Conservation (phyloP, 345 rosid species). For the Corchorus capsularis region DNA sequence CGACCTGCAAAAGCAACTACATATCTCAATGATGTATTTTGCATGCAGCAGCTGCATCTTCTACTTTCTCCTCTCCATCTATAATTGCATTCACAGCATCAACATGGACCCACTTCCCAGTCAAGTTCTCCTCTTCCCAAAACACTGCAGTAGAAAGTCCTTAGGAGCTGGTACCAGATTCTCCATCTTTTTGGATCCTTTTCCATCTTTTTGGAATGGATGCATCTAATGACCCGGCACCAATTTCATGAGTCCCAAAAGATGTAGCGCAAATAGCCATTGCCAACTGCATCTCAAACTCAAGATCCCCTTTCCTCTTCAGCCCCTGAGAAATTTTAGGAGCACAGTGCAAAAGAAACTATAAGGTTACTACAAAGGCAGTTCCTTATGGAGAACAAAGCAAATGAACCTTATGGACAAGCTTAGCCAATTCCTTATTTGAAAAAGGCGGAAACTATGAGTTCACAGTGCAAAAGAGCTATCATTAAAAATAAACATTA, state of each 20-base stretch:
- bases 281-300: slow-evolving; percentile 87
- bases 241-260: slow-evolving; percentile 33
- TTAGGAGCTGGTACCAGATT: slow-evolving; percentile 41
- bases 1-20: slow-evolving; percentile 85
- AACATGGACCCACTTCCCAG: slow-evolving; percentile 91
- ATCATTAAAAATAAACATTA: neutral
- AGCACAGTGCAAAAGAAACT: too few species aligned
- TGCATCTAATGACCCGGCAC: slow-evolving; percentile 23
- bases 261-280: slow-evolving; percentile 88
- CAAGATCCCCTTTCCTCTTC: slow-evolving; percentile 81
- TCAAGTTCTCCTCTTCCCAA: slow-evolving; percentile 95
- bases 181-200: slow-evolving; percentile 31
- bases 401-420: slow-evolving; percentile 89
- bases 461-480: slow-evolving; percentile 22
- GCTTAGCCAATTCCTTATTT: slow-evolving; percentile 78
- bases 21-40: slow-evolving; percentile 74
- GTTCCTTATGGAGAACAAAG: too few species aligned
- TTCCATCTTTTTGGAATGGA: slow-evolving; percentile 39
- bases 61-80: slow-evolving; percentile 77
- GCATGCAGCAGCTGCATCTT: slow-evolving; percentile 84
- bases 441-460: slow-evolving; percentile 18
- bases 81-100: slow-evolving; percentile 75
- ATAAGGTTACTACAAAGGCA: too few species aligned
- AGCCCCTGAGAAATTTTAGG: slow-evolving; percentile 43
- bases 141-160: slow-evolving; percentile 75